Percentiles rank a stretch among this genome's conserved stretches.
Conservation (phyloP, 202 grass and related monocot genomes). For the Hordeum pubiflorum region DNA sequence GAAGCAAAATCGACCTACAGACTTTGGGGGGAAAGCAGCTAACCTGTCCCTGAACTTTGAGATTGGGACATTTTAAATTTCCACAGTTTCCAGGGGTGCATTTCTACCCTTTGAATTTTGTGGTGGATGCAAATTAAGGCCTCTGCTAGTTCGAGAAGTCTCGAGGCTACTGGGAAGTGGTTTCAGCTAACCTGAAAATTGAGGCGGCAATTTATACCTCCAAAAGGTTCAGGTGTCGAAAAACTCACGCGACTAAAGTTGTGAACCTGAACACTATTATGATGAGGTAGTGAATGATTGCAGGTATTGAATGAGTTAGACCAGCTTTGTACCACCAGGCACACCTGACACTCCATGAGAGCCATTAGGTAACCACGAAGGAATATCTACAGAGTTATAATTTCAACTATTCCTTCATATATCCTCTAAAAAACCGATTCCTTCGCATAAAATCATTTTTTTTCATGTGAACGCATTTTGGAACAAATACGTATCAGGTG, state of each 20-base stretch:
- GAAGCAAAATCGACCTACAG: neutral
- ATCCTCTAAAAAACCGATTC: neutral
- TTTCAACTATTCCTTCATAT: slow-evolving; percentile 4
- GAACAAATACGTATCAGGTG: neutral
- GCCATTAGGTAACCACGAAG: neutral
- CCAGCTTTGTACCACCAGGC: neutral
- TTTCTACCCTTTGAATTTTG: neutral
- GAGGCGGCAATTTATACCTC: neutral
- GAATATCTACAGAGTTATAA: neutral
- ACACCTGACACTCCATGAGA: neutral
- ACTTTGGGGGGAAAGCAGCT: too few relatives aligned
- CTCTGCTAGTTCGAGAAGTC: neutral
- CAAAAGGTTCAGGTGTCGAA: neutral
- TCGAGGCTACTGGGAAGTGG: neutral
- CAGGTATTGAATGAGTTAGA: neutral
- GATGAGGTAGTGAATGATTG: neutral
- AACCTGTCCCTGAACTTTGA: too few relatives aligned
- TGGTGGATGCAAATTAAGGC: neutral
- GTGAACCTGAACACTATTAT: neutral
- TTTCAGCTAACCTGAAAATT: neutral
- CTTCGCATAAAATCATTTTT: neutral
- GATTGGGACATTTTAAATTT: neutral
- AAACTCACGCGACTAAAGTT: neutral
- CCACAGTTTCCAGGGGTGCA: neutral
- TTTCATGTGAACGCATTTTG: neutral